phyloP scores from a whole-genome alignment of 116 monocot species.

The Cymodocea nodosa region DNA sequence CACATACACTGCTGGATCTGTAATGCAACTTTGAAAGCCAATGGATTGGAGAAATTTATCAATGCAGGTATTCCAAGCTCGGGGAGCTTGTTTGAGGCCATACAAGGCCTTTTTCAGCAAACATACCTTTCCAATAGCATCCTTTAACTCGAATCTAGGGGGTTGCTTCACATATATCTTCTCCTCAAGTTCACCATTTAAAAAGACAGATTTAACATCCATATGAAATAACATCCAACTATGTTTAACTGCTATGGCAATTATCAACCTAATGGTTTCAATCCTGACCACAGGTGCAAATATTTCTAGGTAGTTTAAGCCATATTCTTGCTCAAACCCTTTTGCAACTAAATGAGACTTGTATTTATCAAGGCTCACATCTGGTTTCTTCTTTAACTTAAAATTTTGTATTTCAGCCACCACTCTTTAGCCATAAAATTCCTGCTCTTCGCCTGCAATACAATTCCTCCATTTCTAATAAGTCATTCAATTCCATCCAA shows the following conservation, averaged over 20 bases:
- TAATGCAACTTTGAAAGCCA: neutral
- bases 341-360: neutral
- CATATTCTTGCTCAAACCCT: neutral
- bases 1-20: neutral
- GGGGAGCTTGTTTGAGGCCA: constrained; percentile 11
- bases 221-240: neutral
- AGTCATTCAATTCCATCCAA: too few species aligned
- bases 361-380: neutral
- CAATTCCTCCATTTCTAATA: too few species aligned
- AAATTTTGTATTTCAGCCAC: too few species aligned
- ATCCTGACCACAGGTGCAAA: neutral
- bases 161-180: constrained; percentile 18
- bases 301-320: constrained; percentile 1
- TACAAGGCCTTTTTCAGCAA: constrained; percentile 2
- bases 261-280: neutral
- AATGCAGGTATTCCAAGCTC: constrained; percentile 4
- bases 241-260: neutral
- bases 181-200: neutral
- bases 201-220: neutral
- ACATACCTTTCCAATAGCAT: constrained; percentile 2
- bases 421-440: too few species aligned
- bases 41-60: neutral
- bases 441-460: too few species aligned
- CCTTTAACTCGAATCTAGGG: neutral
- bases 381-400: neutral